Base-by-base conservation (phyloP, 371 early-diverging fungal genomes). In the Fennellomyces sp. region DNA sequence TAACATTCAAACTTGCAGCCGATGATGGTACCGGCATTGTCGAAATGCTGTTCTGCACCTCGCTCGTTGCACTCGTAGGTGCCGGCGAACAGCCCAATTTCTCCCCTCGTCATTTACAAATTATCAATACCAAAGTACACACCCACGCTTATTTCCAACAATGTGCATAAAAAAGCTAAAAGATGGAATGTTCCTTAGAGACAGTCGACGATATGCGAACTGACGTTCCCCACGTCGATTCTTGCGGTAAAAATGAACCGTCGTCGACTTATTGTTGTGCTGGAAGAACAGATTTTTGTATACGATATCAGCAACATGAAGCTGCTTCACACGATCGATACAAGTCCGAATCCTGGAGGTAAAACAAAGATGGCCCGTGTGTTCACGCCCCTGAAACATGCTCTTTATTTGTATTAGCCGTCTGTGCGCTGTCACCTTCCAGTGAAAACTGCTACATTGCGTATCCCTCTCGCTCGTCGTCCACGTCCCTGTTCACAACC, bases 251-350 rank as follows among this genome's bases (percentile, higher is more conserved):
- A 96, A 73, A 85, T 98, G 63, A 98, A 98, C 80, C 84, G 97
- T 27, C 90, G 90, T 66, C 83, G 97, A 39, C 78, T 97, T n/a
- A 87, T 95, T 42, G 97, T 96, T 10, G 90, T 95, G 12, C 83
- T 97, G 27, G 97, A 98, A 68, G 94, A 94, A 61, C 91, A 91
- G 59, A 93, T 96, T 31, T 91, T 85, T 64, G 78, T 94, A 11
- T 92, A 94, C 74, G 97, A 98, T 69, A 94, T 96, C 45, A 86
- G 89, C 72, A 97, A 96, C 73, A 98, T 98, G 97, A 95, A 94
- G 68, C 81, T 96, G 5, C 77, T 96, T 35, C 94, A 95, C 65
- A 95, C 95, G 0, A 94, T 98, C 60, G 96, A 98, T 41, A 97
- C 97, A 5, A 88, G 86, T 49, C 93, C 93, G 2, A 97, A 96